Percentiles rank a stretch among this genome's conserved stretches.
Evolutionary conservation across 805 yeast species (phyloP).

Genomic region (Myxozyma geophila): DNA sequence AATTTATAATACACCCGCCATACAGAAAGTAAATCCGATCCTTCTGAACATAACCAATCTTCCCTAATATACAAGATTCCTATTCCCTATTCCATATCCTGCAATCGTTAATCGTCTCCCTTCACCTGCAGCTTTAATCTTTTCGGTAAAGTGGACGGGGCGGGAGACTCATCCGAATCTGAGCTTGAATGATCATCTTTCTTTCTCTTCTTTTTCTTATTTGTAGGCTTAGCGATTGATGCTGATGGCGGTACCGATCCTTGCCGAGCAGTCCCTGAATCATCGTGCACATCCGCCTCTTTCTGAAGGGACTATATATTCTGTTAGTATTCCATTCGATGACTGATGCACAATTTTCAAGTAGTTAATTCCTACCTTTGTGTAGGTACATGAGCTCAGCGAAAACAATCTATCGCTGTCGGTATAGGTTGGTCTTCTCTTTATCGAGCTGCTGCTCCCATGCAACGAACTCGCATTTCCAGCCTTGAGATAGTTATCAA

Average conservation of each 20-base stretch:
- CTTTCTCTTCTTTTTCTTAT: constrained; percentile 33
- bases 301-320: constrained; percentile 26
- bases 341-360: neutral
- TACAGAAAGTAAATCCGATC: no score
- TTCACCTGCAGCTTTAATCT: constrained; percentile 29
- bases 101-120: constrained; percentile 20
- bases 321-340: neutral
- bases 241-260: neutral
- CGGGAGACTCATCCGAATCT: constrained; percentile 9
- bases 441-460: constrained; percentile 8
- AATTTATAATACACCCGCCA: neutral
- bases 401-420: constrained; percentile 38
- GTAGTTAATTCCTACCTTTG: constrained; percentile 13
- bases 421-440: constrained; percentile 21
- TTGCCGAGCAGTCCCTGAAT: neutral
- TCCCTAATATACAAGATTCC: neutral
- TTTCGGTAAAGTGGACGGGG: constrained; percentile 22
- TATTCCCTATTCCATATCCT: neutral
- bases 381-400: constrained; percentile 36
- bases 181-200: constrained; percentile 31
- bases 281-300: constrained; percentile 20
- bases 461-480: constrained; percentile 37
- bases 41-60: neutral
- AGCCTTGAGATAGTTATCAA: constrained; percentile 72
- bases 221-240: constrained; percentile 9